phyloP scores from a whole-genome alignment of 495 filamentous ascomycete species.

The Podospora anserina region DNA sequence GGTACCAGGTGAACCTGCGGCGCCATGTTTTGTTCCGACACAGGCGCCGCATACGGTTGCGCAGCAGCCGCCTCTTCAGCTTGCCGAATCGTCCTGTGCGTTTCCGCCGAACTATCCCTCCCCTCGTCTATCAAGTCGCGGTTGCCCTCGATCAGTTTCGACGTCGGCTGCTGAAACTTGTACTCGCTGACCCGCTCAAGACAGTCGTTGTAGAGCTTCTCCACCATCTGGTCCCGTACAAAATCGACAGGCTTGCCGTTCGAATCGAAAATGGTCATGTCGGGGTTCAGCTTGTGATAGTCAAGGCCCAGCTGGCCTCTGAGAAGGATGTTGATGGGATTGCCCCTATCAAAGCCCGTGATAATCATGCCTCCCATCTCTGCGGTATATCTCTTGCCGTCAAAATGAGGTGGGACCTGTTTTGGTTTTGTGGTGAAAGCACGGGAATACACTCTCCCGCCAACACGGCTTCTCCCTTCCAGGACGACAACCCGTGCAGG shows the following conservation, averaged over 20 bases:
- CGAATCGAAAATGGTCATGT: conserved; percentile 85
- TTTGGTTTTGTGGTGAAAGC: conserved; percentile 53
- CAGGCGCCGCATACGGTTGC: conserved; percentile 44
- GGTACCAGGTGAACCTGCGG: conserved; percentile 54
- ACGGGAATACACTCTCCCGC: conserved; percentile 94
- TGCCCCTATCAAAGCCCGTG: conserved; percentile 92
- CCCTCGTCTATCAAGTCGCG: conserved; percentile 78
- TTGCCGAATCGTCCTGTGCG: conserved; percentile 66
- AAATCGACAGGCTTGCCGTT: conserved; percentile 79
- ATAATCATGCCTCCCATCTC: conserved; percentile 98
- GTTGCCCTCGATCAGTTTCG: conserved; percentile 77
- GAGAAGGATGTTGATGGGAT: conserved; percentile 86
- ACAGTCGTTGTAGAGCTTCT: conserved; percentile 90
- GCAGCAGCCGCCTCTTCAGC: conserved; percentile 59
- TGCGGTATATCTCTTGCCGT: conserved; percentile 70
- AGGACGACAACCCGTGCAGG: conserved; percentile 74
- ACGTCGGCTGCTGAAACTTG: conserved; percentile 67
- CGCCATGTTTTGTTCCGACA: conserved; percentile 47
- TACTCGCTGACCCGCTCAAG: conserved; percentile 86
- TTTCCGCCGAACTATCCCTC: conserved; percentile 68
- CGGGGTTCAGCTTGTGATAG: conserved; percentile 79
- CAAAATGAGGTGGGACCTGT: conserved; percentile 28
- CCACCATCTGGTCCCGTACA: conserved; percentile 74
- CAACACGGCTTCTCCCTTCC: conserved; percentile 82
- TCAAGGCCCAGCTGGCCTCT: conserved; percentile 85